Evolutionary conservation across 371 early-diverging fungal species (phyloP), one percentile per base, ranked within the genome.

Genomic region (Lichtheimia ornata): DNA sequence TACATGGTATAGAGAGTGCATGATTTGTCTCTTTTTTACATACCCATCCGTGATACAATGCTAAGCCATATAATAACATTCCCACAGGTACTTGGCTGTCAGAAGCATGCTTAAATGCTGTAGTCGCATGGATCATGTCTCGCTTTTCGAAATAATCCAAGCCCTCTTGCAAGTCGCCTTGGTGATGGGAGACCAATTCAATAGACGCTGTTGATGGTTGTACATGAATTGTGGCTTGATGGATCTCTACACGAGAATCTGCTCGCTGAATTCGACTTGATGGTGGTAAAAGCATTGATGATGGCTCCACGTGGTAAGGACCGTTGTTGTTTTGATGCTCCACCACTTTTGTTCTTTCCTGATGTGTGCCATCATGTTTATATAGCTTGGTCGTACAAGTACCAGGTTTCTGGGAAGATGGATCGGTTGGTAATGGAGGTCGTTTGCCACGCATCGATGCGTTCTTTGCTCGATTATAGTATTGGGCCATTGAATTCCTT

Each of bases 1-100:
- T 9, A 1, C 14, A 12, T 1, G 11, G 20, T 13, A 20, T 18
- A 6, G 13, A 52, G 5, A 5, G 9, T 47, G n/a, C 2, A 4
- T n/a, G 20, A 47, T 47, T 5, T 1, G 3, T 5, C 15, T 5
- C 0, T 18, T 52, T 1, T 18, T 14, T 18, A 12, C n/a, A 43
- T 71, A 75, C 86, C 91, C 95, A 95, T 15, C 97, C 95, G 67
- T 96, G 95, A 6, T 95, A 85, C 40, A 95, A 73, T 25, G 91
- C 86, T 59, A 96, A 80, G 20, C 94, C 97, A 66, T 90, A 95
- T 59, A 96, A 86, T 63, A 95, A 84, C 79, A 94, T 73, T 2
- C 94, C 97, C 0, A 92, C 70, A 2, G 93, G 90, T 66, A 84
- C 84, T 3, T 87, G 84, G 44, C 77, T 54, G 42, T 89, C 83